Evolutionary conservation across 768 basidiomycete genomes (phyloP).

Genomic region (Calocera viscosa): DNA sequence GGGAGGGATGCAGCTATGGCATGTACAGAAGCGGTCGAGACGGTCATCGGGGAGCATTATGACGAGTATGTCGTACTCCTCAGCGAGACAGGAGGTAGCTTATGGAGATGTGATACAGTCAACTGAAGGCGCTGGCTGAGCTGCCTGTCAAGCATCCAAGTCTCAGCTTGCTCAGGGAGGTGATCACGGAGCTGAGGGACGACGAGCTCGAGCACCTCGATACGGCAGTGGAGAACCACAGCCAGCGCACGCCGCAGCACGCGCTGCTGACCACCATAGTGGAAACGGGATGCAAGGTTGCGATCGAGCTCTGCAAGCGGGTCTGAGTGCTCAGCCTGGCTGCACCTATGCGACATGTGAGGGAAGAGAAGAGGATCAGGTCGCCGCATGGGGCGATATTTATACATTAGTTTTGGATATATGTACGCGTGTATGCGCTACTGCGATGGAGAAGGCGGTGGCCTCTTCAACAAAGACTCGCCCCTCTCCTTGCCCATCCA

Average conservation of each 20-base stretch:
- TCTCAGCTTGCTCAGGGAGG: slow-evolving; percentile 53
- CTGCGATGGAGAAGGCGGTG: neutral
- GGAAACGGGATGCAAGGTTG: slow-evolving; percentile 73
- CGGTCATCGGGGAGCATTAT: slow-evolving; percentile 95
- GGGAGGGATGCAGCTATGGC: slow-evolving; percentile 95
- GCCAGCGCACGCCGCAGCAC: slow-evolving; percentile 84
- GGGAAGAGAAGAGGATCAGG: too few species aligned
- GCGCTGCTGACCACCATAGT: slow-evolving; percentile 76
- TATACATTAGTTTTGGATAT: slow-evolving; percentile 6
- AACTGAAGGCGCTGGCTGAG: slow-evolving; percentile 60
- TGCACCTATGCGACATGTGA: neutral
- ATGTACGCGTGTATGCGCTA: neutral
- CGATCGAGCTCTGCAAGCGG: slow-evolving; percentile 80
- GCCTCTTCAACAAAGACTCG: neutral
- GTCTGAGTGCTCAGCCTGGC: slow-evolving; percentile 32
- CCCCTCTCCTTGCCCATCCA: neutral
- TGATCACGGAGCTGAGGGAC: slow-evolving; percentile 77
- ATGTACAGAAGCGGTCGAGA: slow-evolving; percentile 95
- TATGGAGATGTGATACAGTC: slow-evolving; percentile 39
- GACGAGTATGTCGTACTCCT: slow-evolving; percentile 59
- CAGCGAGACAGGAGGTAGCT: neutral
- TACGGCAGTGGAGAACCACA: slow-evolving; percentile 73
- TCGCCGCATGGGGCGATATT: neutral
- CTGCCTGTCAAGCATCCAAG: slow-evolving; percentile 62
- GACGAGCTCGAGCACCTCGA: slow-evolving; percentile 93